Evolutionary conservation across 176 grass and related monocot species (phyloP), one percentile per base, ranked within the genome.

Genomic region (Ananas comosus): DNA sequence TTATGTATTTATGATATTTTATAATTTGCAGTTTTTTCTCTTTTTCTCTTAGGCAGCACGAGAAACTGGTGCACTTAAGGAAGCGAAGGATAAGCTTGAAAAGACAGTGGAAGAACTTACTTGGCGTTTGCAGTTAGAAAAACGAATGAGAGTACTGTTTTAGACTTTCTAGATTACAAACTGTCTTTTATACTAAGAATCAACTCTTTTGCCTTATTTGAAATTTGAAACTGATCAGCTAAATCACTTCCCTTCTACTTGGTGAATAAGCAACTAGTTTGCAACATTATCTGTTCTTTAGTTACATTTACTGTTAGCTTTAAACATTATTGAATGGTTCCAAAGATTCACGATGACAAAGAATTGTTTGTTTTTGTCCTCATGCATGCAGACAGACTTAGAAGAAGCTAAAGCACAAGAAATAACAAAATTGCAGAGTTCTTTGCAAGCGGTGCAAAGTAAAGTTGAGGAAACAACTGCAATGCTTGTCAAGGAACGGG

Each of bases 31-130:
- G 2, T 53, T 71, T 53, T 71, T 71, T 53, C 61, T 72, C 16
- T 72, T 49, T 81, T 80, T 69, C 77, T 49, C 66, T 72, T 84
- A 97, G 94, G 94, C 88, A 53, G 94, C 94, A 78, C 91, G 84
- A 85, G 89, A 99, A 90, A 99, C 94, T 25, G 94, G 94, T 70
- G 94, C 94, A 25, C 94, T 99, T 48, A 93, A 99, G 57, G 81
- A 99, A 83, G 94, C 94, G 70, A 99, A 99, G 69, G 94, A 99
- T 83, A 99, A 93, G 75, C 94, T 99, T 61, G 94, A 99, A 82
- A 99, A 99, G 80, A 86, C 79, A 82, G 94, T 99, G 64, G 94
- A 99, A 82, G 94, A 99, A 72, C 94, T 99, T 90, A 92, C 89
- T 90, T 90, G 86, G 86, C 89, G 94, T 18, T 79, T 93, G 54